phyloP scores from a whole-genome alignment of 2,329 filamentous ascomycete genomes.

The Sporothrix luriei region DNA sequence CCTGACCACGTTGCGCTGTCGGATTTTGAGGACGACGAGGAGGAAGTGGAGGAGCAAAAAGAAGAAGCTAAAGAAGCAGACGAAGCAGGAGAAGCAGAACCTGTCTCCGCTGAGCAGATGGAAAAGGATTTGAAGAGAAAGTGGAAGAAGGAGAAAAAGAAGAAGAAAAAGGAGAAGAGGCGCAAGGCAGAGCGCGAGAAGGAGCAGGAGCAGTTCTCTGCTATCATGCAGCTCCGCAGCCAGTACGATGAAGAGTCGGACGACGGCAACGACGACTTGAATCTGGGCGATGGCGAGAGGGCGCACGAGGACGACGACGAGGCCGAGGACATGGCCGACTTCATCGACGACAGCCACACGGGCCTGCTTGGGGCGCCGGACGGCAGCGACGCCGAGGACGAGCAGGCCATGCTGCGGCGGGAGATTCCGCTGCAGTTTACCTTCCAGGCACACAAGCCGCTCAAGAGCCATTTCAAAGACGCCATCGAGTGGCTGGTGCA shows the following conservation, averaged over 20 bases:
- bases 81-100: background rate
- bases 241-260: conserved; percentile 30
- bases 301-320: conserved; percentile 5
- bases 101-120: conserved; percentile 14
- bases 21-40: conserved; percentile 44
- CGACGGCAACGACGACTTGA: conserved; percentile 28
- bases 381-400: conserved; percentile 52
- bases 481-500: conserved; percentile 81
- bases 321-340: conserved; percentile 53
- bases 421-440: conserved; percentile 72
- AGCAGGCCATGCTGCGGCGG: conserved; percentile 44
- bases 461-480: conserved; percentile 72
- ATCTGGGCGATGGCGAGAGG: background rate
- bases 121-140: background rate
- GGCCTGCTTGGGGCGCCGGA: conserved; percentile 34
- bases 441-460: conserved; percentile 64
- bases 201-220: conserved; percentile 13
- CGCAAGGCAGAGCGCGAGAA: conserved; percentile 13
- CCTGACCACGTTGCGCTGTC: conserved; percentile 39
- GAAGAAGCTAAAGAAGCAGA: conserved; percentile 3
- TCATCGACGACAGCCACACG: conserved; percentile 57
- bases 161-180: conserved; percentile 28
- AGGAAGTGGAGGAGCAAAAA: conserved; percentile 32
- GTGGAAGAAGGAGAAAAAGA: conserved; percentile 15
- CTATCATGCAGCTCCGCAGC: conserved; percentile 17